Percentiles rank a stretch among this genome's conserved stretches.
Conservation (phyloP, 2,329 filamentous ascomycete genomes). For the Mycocentrospora acerina region DNA sequence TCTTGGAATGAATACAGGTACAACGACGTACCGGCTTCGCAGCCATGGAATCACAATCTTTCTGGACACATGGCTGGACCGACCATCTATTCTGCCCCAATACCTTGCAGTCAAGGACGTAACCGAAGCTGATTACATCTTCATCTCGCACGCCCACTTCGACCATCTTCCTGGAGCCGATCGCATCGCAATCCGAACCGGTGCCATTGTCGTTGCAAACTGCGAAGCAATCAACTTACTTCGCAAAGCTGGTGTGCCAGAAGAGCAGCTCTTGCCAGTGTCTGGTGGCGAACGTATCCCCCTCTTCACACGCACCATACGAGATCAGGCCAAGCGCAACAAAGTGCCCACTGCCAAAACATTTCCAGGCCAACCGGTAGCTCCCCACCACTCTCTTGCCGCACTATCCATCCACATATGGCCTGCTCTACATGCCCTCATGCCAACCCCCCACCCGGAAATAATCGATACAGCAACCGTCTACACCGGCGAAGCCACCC, state of each 20-base stretch:
- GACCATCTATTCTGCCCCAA: background rate
- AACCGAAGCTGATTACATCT: conserved; percentile 1
- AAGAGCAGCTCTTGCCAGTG: conserved; percentile 5
- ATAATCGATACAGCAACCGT: conserved; percentile 2
- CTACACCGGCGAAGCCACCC: conserved; percentile 2
- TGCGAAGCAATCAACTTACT: conserved; percentile 6
- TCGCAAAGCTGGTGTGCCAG: conserved; percentile 3
- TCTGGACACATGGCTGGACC: conserved; percentile 8
- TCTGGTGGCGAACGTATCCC: conserved; percentile 7
- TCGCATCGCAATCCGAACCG: conserved; percentile 5
- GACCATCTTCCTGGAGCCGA: conserved; percentile 8
- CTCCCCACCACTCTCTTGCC: conserved; percentile 1
- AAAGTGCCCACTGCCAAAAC: background rate
- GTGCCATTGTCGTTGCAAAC: conserved; percentile 6
- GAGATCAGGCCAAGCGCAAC: background rate
- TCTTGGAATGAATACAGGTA: too few relatives aligned
- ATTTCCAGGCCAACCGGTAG: background rate
- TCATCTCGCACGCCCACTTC: background rate
- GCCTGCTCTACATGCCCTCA: conserved; percentile 4
- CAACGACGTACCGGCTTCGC: conserved; percentile 5
- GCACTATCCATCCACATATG: conserved; percentile 3
- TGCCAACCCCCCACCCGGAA: conserved; percentile 2
- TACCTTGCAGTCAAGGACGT: conserved; percentile 2
- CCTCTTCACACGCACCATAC: conserved; percentile 3
- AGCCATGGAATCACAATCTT: conserved; percentile 4